A percentile compares a stretch with the other conserved stretches of the same genome.
Evolutionary conservation across 345 rosid genomes (phyloP).

Genomic region (Orychophragmus violaceus): DNA sequence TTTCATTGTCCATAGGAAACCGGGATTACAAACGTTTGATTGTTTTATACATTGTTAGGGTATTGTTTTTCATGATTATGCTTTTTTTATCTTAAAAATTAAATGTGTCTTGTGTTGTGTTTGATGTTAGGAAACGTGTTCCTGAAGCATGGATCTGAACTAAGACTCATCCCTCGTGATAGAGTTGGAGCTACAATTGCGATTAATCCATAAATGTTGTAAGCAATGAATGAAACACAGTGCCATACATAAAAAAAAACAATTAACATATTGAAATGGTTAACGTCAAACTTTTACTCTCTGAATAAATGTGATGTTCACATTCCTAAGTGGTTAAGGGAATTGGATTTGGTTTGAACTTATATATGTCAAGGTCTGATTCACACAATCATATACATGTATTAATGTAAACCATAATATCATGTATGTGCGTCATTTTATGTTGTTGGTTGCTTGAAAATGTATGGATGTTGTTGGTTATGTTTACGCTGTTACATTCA

Average conservation of each 20-base stretch:
- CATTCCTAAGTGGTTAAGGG: not conserved
- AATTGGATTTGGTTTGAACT: not conserved
- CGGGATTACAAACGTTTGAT: too few relatives aligned
- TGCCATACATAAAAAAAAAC: not conserved
- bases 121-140: slow-evolving; percentile 74
- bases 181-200: slow-evolving; percentile 65
- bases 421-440: not conserved
- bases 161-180: slow-evolving; percentile 93
- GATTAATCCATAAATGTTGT: not conserved
- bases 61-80: too few relatives aligned
- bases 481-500: too few relatives aligned
- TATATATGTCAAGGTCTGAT: not conserved
- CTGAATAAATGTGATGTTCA: slow-evolving; percentile 13
- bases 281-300: not conserved
- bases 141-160: slow-evolving; percentile 92
- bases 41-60: too few relatives aligned
- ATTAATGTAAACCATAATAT: not conserved
- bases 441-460: too few relatives aligned
- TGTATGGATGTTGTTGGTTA: too few relatives aligned
- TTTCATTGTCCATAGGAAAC: not conserved
- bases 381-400: not conserved
- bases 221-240: not conserved
- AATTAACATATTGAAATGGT: not conserved
- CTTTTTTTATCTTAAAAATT: too few relatives aligned
- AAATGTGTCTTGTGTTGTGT: not conserved